These are phyloP conservation scores for Trypanosoma rangeli DNA, from an alignment of 208 protist genomes.

Conservation along the genomic window DNA sequence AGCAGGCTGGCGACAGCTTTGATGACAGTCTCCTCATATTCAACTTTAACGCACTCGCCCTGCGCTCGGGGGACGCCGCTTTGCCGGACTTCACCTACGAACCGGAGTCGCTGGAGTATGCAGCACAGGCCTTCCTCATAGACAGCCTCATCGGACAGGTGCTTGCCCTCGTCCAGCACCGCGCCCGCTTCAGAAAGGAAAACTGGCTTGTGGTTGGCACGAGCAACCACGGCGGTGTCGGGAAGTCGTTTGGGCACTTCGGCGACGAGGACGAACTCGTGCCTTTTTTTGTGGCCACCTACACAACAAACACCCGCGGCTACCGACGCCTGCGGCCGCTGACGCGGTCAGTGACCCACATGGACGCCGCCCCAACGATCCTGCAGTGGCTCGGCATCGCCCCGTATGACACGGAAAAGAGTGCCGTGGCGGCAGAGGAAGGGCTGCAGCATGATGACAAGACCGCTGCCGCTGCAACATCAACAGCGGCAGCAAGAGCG, in stretches of 20 bases:
- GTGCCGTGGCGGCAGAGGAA: not conserved
- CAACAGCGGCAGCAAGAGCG: not conserved
- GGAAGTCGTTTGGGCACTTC: constrained; percentile 40
- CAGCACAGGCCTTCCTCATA: constrained; percentile 66
- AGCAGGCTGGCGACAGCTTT: constrained; percentile 38
- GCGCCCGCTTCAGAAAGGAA: constrained; percentile 54
- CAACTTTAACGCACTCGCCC: constrained; percentile 65
- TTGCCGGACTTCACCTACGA: constrained; percentile 62
- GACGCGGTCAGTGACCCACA: constrained; percentile 44
- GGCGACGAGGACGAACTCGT: constrained; percentile 38
- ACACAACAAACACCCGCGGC: constrained; percentile 44
- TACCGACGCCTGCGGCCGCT: constrained; percentile 43
- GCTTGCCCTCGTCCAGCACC: constrained; percentile 55
- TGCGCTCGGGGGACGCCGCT: constrained; percentile 40
- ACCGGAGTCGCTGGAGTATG: constrained; percentile 41
- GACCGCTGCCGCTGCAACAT: constrained; percentile 21
- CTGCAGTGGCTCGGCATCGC: constrained; percentile 71
- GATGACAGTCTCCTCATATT: constrained; percentile 64
- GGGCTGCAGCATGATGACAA: constrained; percentile 21
- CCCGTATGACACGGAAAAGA: constrained; percentile 38
- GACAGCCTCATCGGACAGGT: constrained; percentile 74
- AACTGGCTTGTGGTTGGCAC: constrained; percentile 82
- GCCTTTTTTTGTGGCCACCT: constrained; percentile 64
- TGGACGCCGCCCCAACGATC: constrained; percentile 73
- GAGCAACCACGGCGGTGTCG: constrained; percentile 59